Evolutionary conservation across 1,139 yeast genomes (phyloP), one percentile per base, ranked within the genome.

Genomic region (Hyphopichia pseudoburtonii): DNA sequence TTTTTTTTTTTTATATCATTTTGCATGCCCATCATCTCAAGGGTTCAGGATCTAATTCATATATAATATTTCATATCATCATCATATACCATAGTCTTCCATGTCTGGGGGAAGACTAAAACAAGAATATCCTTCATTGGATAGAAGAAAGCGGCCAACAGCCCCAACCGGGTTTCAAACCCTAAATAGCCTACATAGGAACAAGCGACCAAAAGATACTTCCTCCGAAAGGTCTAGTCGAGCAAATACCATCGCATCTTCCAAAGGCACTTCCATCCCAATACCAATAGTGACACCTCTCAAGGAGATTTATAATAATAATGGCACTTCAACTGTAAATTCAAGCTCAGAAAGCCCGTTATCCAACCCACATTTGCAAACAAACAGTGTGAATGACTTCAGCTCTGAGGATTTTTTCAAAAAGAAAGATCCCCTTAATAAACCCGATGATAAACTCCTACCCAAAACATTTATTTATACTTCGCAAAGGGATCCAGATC

Each of bases 81-180:
- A n/a, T n/a, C n/a, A n/a, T n/a, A n/a, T n/a, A n/a, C n/a, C n/a
- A n/a, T n/a, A n/a, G n/a, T n/a, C n/a, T n/a, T n/a, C 17, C 17
- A 32, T 32, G 34, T 11, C 17, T 12, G 34, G 29, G 12, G 29
- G 22, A 17, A 24, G 16, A 14, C 8, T 32, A 5, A 32, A 32
- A 17, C 16, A 23, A 17, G 34, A 24, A 5, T 32, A 17, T 12
- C 28, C 28, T 24, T 32, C 34, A 5, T 22, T 32, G 11, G 21
- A 32, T 23, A 21, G 34, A 17, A 22, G 33, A 9, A 32, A 23
- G 15, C 29, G 34, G 7, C 16, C 29, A 6, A 32, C 34, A 7
- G n/a, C n/a, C n/a, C n/a, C n/a, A n/a, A n/a, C n/a, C n/a, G 34
- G 34, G 8, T 25, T 25, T 17, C 34, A 32, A 24, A 10, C 34